Evolutionary conservation across 163 green algal species (phyloP), one percentile per base, ranked within the genome.

Genomic region (Volvox carteri): DNA sequence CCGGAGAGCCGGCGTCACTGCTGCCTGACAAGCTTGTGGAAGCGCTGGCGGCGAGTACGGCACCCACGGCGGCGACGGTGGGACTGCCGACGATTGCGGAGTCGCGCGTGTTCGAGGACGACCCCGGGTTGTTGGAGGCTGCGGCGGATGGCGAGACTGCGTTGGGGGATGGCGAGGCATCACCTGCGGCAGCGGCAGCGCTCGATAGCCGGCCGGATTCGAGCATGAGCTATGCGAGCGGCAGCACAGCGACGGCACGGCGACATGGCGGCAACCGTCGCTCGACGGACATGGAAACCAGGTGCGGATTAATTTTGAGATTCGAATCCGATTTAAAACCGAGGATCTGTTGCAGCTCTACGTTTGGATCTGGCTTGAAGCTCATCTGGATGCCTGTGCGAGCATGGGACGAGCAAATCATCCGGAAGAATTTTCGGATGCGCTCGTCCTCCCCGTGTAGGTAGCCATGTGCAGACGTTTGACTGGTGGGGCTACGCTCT

Each of bases 41-140:
- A 1, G 77, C 72, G 35, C 33, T 73, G 52, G 77, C 72, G 37
- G 77, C 78, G 28, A 60, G 30, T 25, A 28, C 56, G 16, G 77
- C 52, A 35, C 54, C 77, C 9, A 72, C 48, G 5, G 44, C 73
- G 3, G 28, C 28, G 18, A 28, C 46, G 25, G 35, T 35, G 3
- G 77, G 52, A 18, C 33, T 85, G 52, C 77, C 77, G n/a, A 72
- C 77, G 2, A 85, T 73, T 18, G 52, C 52, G 12, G 77, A 85
- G 54, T 72, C 48, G 48, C 52, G 77, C 35, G 77, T 85, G 33
- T 84, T 84, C 33, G 75, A 84, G 75, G 75, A 84, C 46, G 75
- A 65, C n/a, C n/a, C n/a, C n/a, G n/a, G n/a, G n/a, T 18, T 19
- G 70, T 9, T 4, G 68, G 2, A 9, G n/a, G 68, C 35, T 33